Conservation (phyloP, 805 yeast genomes). For the Yarrowia alimentaria region DNA sequence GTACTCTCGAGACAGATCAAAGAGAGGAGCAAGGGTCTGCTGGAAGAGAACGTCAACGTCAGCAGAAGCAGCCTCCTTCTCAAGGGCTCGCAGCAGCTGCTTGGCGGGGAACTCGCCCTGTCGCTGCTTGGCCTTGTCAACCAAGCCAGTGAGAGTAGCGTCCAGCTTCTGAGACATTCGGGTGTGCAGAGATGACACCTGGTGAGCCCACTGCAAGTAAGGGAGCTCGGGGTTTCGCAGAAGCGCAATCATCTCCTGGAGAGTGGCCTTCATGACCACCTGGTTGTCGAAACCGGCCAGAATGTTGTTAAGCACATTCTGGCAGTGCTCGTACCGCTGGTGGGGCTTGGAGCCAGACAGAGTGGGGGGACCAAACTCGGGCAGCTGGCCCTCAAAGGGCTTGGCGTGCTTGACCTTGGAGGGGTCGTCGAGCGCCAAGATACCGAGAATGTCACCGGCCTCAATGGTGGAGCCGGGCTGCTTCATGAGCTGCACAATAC, state of each 20-base stretch:
- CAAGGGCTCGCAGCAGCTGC: constrained; percentile 69
- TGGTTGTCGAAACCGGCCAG: constrained; percentile 93
- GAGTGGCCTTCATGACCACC: constrained; percentile 82
- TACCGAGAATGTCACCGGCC: constrained; percentile 97
- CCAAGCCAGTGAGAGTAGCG: constrained; percentile 57
- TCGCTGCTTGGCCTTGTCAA: constrained; percentile 64
- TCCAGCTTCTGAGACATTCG: constrained; percentile 81
- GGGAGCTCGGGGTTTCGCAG: constrained; percentile 82
- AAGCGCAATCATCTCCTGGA: constrained; percentile 67
- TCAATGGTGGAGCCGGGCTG: constrained; percentile 97
- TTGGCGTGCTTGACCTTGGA: constrained; percentile 94
- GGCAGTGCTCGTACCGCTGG: constrained; percentile 62
- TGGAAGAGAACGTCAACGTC: constrained; percentile 47
- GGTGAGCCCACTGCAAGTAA: constrained; percentile 84
- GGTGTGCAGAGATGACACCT: constrained; percentile 86
- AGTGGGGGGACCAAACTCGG: constrained; percentile 79
- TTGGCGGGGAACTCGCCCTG: constrained; percentile 91
- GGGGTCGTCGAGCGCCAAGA: constrained; percentile 92
- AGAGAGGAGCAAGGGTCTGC: constrained; percentile 68
- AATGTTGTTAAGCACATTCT: constrained; percentile 69
- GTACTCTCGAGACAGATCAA: constrained; percentile 67
- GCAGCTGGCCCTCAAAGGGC: constrained; percentile 92
- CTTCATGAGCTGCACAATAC: constrained; percentile 85
- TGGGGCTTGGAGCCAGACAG: constrained; percentile 81
- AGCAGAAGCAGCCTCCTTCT: constrained; percentile 59